phyloP scores from a whole-genome alignment of 169 alveolate species.

The Cyclospora cayetanensis region DNA sequence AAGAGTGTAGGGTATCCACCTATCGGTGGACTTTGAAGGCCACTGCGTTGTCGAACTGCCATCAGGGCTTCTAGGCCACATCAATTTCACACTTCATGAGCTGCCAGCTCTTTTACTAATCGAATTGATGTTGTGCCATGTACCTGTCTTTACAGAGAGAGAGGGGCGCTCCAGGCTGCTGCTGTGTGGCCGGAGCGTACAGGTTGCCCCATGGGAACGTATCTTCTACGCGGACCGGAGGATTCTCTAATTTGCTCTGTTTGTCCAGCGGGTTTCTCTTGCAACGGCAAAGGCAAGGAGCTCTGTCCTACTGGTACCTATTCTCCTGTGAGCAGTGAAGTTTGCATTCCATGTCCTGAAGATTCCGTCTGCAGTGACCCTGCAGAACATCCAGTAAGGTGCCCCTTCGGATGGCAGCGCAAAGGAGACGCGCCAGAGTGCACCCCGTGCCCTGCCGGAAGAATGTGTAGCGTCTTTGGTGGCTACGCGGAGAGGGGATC shows the following conservation, averaged over 20 bases:
- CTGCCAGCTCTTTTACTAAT: too few relatives aligned
- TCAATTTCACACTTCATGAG: too few relatives aligned
- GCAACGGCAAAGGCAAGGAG: neutral
- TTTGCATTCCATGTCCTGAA: conserved; percentile 33
- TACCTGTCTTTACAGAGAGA: neutral
- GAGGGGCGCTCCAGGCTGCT: neutral
- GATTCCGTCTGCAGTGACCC: conserved; percentile 52
- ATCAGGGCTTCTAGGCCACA: too few relatives aligned
- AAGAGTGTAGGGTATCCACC: neutral
- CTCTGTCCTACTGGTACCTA: conserved; percentile 34
- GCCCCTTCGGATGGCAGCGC: conserved; percentile 64
- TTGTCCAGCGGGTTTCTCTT: conserved; percentile 55
- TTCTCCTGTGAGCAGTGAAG: conserved; percentile 42
- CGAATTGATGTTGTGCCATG: neutral
- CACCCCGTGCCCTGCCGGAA: conserved; percentile 51
- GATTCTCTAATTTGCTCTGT: neutral
- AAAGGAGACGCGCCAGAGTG: conserved; percentile 37
- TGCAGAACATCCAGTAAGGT: conserved; percentile 10
- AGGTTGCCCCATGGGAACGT: conserved; percentile 33
- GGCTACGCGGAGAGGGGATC: neutral
- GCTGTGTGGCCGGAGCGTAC: neutral
- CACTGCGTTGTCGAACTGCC: neutral
- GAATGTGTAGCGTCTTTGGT: conserved; percentile 37
- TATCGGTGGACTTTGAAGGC: neutral
- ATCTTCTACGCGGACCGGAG: neutral